Conservation (phyloP, 176 grass and related monocot species). For the Oryza glaberrima region DNA sequence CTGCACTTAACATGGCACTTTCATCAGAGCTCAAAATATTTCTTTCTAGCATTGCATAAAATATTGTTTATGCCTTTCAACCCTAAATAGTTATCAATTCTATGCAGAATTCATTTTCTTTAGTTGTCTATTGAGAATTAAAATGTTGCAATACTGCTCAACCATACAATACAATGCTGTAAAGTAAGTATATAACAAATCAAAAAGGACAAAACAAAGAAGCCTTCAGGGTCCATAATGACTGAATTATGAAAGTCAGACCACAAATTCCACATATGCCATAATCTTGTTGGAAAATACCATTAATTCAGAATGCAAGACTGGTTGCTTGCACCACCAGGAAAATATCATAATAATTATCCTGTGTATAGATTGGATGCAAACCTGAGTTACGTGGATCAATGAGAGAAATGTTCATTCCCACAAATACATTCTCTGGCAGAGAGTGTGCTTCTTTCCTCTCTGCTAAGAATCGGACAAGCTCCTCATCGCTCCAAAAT, state of each 20-base stretch:
- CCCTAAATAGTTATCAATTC: neutral
- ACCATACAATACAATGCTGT: slow-evolving; percentile 4
- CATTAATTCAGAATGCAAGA: slow-evolving; percentile 13
- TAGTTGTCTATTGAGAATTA: neutral
- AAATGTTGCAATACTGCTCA: neutral
- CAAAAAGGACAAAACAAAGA: slow-evolving; percentile 11
- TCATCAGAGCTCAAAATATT: neutral
- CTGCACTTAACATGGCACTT: neutral
- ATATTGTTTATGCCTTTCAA: neutral
- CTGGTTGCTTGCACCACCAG: slow-evolving; percentile 19
- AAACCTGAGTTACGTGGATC: slow-evolving; percentile 51
- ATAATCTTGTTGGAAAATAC: neutral
- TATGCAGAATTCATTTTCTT: neutral
- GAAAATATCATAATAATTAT: neutral
- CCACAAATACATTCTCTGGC: slow-evolving; percentile 43
- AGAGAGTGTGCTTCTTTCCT: slow-evolving; percentile 39
- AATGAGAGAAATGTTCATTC: slow-evolving; percentile 18
- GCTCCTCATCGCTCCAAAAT: slow-evolving; percentile 52
- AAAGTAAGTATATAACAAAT: neutral
- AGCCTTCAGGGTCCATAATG: neutral
- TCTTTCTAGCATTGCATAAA: neutral
- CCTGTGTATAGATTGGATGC: slow-evolving; percentile 21
- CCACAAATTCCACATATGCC: neutral
- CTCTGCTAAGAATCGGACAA: slow-evolving; percentile 48
- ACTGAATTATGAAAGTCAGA: slow-evolving; percentile 1